These are phyloP conservation scores for Amauroascus niger DNA, from an alignment of 2,329 filamentous ascomycete genomes.

Conservation along the genomic window DNA sequence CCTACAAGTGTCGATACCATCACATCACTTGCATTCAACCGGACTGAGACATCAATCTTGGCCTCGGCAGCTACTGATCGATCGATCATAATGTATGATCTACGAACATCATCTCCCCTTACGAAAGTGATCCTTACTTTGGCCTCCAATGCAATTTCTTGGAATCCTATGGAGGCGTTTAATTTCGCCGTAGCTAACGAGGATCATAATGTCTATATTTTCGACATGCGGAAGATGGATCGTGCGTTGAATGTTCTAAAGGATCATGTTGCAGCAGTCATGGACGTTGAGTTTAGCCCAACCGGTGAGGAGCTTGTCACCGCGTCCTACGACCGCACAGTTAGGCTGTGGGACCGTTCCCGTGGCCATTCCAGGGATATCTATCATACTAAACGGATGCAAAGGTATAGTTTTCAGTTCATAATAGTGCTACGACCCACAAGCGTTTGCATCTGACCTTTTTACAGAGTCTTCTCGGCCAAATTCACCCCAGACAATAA, in stretches of 20 bases:
- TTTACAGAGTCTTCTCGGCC: conserved; percentile 62
- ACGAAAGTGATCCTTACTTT: conserved; percentile 73
- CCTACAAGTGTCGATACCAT: conserved; percentile 86
- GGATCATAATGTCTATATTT: conserved; percentile 86
- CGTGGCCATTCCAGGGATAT: conserved; percentile 81
- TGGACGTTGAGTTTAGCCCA: conserved; percentile 92
- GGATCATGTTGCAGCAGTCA: conserved; percentile 82
- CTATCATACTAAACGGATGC: conserved; percentile 97
- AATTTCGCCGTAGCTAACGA: conserved; percentile 90
- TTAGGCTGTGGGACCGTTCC: conserved; percentile 73
- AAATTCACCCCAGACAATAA: conserved; percentile 81
- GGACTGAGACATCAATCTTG: conserved; percentile 83
- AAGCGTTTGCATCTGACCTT: too few species aligned
- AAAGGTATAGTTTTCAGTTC: conserved; percentile 41
- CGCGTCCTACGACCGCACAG: conserved; percentile 77
- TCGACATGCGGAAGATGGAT: conserved; percentile 87
- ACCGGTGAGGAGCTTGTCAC: conserved; percentile 90
- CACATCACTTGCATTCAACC: conserved; percentile 79
- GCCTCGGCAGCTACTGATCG: conserved; percentile 78
- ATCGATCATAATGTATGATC: conserved; percentile 80
- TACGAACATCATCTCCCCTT: conserved; percentile 75
- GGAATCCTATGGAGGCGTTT: conserved; percentile 96
- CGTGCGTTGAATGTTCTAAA: conserved; percentile 82
- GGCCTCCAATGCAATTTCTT: conserved; percentile 71
- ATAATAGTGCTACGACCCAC: not conserved